Conservation (phyloP, 225 moss, liverwort and hornwort genomes). For the Pseudisothecium myosuroides region DNA sequence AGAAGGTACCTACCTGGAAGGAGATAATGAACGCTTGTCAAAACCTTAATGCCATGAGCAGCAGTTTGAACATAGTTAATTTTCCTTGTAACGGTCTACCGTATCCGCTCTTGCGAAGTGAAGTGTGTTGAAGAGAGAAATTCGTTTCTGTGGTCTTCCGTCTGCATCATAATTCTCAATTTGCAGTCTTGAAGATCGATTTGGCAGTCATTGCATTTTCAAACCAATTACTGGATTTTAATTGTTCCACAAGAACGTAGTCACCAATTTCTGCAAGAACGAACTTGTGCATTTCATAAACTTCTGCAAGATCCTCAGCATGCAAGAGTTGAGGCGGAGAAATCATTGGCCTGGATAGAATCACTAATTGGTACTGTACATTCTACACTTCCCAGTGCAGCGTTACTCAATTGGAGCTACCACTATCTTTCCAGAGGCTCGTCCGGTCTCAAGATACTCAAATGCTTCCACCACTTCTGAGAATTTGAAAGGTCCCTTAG, state of each 20-base stretch:
- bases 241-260: not conserved
- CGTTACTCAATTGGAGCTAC: slow-evolving; percentile 22
- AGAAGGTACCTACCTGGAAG: not conserved
- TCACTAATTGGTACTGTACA: not conserved
- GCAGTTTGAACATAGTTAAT: not conserved
- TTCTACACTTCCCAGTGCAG: not conserved
- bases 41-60: not conserved
- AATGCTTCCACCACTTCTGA: slow-evolving; percentile 58
- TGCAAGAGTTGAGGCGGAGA: not conserved
- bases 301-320: not conserved
- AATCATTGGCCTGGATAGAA: not conserved
- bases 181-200: not conserved
- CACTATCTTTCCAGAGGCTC: slow-evolving; percentile 72
- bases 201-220: not conserved
- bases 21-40: not conserved
- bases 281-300: not conserved
- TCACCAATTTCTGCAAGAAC: not conserved
- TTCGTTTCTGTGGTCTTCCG: not conserved
- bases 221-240: not conserved
- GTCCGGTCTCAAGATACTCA: slow-evolving; percentile 62
- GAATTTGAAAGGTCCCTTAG: slow-evolving; percentile 57
- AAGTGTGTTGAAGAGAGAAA: not conserved
- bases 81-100: not conserved
- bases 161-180: not conserved
- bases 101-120: not conserved